Percentiles rank a stretch among this genome's conserved stretches.
phyloP scores from a whole-genome alignment of 805 yeast genomes.

The Ogataea nonfermentans region DNA sequence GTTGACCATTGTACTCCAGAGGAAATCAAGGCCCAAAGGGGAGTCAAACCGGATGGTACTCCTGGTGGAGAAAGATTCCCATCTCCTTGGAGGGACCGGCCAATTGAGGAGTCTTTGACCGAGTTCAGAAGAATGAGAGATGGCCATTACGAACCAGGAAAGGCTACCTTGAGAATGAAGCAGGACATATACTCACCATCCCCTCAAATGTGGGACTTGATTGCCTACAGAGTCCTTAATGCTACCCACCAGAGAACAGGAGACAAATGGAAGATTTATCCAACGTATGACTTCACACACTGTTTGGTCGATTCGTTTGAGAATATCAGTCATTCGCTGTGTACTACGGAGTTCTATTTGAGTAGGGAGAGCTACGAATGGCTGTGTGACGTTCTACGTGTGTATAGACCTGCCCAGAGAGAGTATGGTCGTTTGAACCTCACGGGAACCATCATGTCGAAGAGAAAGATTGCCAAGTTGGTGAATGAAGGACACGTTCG shows the following conservation, averaged over 20 bases:
- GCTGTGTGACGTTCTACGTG: slow-evolving; percentile 94
- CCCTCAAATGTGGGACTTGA: slow-evolving; percentile 99
- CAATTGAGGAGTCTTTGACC: slow-evolving; percentile 68
- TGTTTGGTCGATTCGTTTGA: slow-evolving; percentile 98
- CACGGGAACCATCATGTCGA: slow-evolving; percentile 91
- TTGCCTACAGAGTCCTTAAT: slow-evolving; percentile 91
- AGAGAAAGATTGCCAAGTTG: slow-evolving; percentile 91
- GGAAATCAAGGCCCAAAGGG: slow-evolving; percentile 86
- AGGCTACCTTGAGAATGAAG: slow-evolving; percentile 95
- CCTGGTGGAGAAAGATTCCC: slow-evolving; percentile 90
- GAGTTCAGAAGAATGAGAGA: slow-evolving; percentile 91
- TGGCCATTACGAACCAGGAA: slow-evolving; percentile 84
- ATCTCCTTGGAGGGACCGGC: slow-evolving; percentile 70
- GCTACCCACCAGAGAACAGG: slow-evolving; percentile 97
- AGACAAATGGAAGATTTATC: slow-evolving; percentile 94
- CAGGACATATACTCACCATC: slow-evolving; percentile 86
- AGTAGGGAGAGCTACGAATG: slow-evolving; percentile 97
- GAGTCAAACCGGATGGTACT: slow-evolving; percentile 86
- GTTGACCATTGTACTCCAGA: slow-evolving; percentile 94
- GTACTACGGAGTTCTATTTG: slow-evolving; percentile 92
- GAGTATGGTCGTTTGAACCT: slow-evolving; percentile 96
- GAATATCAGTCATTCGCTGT: slow-evolving; percentile 91
- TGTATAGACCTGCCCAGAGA: slow-evolving; percentile 97
- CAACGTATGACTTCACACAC: slow-evolving; percentile 98
- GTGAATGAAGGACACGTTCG: slow-evolving; percentile 80